Evolutionary conservation across 2,329 filamentous ascomycete genomes (phyloP).

Genomic region (Penicillium nordicum): DNA sequence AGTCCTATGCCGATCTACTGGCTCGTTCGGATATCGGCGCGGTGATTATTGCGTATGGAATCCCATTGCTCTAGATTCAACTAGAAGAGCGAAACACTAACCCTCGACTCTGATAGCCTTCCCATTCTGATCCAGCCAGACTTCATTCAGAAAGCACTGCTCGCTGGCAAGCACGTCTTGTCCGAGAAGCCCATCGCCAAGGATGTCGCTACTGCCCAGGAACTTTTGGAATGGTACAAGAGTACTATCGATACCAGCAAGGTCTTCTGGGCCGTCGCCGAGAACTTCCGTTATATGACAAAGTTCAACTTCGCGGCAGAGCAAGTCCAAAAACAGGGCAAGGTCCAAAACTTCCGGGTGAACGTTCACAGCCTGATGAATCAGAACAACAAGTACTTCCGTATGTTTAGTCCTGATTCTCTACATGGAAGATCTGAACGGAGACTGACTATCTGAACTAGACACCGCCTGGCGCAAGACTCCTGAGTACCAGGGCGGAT

Average conservation of each 20-base stretch:
- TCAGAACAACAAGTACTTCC: constrained; percentile 53
- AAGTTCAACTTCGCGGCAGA: constrained; percentile 47
- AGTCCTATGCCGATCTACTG: constrained; percentile 47
- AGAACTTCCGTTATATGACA: constrained; percentile 56
- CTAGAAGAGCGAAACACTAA: not conserved
- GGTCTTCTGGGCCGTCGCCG: constrained; percentile 50
- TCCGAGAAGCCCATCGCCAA: constrained; percentile 58
- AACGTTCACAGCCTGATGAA: constrained; percentile 46
- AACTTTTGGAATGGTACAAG: constrained; percentile 52
- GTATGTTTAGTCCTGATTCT: constrained; percentile 28
- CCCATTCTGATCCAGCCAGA: constrained; percentile 53
- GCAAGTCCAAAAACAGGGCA: constrained; percentile 48
- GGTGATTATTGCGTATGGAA: constrained; percentile 50
- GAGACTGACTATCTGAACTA: constrained; percentile 7
- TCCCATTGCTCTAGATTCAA: not conserved
- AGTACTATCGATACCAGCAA: constrained; percentile 40
- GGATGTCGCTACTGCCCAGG: constrained; percentile 50
- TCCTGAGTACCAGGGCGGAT: constrained; percentile 57
- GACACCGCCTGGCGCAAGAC: constrained; percentile 53
- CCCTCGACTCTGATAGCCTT: constrained; percentile 37
- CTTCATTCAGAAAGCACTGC: constrained; percentile 49
- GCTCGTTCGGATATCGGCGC: constrained; percentile 48
- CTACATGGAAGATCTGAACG: not conserved
- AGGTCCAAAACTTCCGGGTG: constrained; percentile 50
- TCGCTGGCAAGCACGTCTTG: constrained; percentile 54